Evolutionary conservation across 352 stramenopile species (phyloP), one percentile per base, ranked within the genome.

Genomic region (Plasmopara viticola): DNA sequence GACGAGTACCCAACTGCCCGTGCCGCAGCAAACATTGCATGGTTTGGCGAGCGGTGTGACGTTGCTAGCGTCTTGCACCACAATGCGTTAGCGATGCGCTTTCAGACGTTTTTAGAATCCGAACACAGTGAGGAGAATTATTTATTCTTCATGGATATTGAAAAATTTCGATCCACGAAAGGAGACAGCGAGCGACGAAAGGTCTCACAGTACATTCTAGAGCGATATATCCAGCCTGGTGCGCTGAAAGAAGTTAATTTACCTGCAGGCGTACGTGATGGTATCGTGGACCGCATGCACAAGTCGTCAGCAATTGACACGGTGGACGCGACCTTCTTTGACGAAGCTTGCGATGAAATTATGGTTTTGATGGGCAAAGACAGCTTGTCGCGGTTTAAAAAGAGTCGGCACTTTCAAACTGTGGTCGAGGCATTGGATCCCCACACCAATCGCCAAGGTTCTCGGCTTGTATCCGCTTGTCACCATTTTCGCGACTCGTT

Each of bases 111-210:
- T 42, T 62, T 87, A 0, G 67, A 83, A 47, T 68, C 78, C 5
- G 80, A 91, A 47, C 79, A 89, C 44, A 89, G 78, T 12, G 80
- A 89, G 35, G 80, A 91, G 43, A 91, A 91, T 50, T 87, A 84
- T 38, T 62, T 72, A 18, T 91, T 91, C 43, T 86, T 78, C 41
- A 56, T 85, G 20, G 74, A 86, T 33, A 68, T 91, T 10, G 72
- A 87, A 30, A 70, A 66, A 40, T 89, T 79, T 31, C 71, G 75
- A 8, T 31, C 48, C 0, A 43, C 62, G 0, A 33, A 55, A 25
- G 52, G 62, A 6, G 53, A 63, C 10, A 30, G 30, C 6, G 65
- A 70, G 17, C 69, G 71, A 28, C 62, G 63, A 2, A 30, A 58
- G 20, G 48, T 76, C 18, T 65, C 77, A 0, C 55, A 55, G 5